These are phyloP conservation scores for Aspergillus proliferans DNA, from an alignment of 2,329 filamentous ascomycete species.

Conservation along the genomic window DNA sequence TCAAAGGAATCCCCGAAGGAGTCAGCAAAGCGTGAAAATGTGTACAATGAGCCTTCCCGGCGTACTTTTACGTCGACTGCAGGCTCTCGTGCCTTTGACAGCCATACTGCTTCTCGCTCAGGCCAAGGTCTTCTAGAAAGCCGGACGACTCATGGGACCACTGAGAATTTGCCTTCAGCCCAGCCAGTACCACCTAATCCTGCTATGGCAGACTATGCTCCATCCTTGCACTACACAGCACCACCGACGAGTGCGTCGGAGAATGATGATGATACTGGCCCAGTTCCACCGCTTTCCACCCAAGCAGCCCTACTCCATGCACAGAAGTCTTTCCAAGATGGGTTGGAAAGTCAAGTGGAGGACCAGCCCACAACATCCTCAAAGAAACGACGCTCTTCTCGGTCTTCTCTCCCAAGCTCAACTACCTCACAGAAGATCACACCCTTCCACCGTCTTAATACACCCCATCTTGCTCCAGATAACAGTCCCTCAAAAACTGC, in stretches of 20 bases:
- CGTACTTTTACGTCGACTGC: slow-evolving; percentile 7
- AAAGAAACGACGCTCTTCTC: slow-evolving; percentile 8
- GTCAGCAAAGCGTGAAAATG: neutral
- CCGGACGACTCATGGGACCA: slow-evolving; percentile 12
- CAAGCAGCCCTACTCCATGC: slow-evolving; percentile 35
- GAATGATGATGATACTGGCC: slow-evolving; percentile 15
- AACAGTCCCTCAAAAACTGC: slow-evolving; percentile 5
- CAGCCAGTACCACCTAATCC: slow-evolving; percentile 27
- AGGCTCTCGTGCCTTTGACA: slow-evolving; percentile 10
- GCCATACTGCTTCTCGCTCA: slow-evolving; percentile 8
- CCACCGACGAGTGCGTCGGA: slow-evolving; percentile 20
- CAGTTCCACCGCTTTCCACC: slow-evolving; percentile 33
- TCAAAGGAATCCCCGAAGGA: neutral
- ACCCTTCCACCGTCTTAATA: slow-evolving; percentile 23
- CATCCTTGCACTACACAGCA: slow-evolving; percentile 35
- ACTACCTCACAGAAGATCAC: slow-evolving; percentile 19
- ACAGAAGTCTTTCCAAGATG: slow-evolving; percentile 35
- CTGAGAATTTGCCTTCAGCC: slow-evolving; percentile 31
- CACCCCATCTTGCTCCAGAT: slow-evolving; percentile 4
- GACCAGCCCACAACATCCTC: slow-evolving; percentile 9
- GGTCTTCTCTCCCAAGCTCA: slow-evolving; percentile 7
- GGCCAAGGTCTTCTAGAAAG: slow-evolving; percentile 5
- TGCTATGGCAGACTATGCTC: slow-evolving; percentile 24
- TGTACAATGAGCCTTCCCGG: neutral
- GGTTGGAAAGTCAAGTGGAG: slow-evolving; percentile 25